These are phyloP conservation scores for Chlorokybus atmophyticus DNA, from an alignment of 139 green algal genomes.

Conservation along the genomic window DNA sequence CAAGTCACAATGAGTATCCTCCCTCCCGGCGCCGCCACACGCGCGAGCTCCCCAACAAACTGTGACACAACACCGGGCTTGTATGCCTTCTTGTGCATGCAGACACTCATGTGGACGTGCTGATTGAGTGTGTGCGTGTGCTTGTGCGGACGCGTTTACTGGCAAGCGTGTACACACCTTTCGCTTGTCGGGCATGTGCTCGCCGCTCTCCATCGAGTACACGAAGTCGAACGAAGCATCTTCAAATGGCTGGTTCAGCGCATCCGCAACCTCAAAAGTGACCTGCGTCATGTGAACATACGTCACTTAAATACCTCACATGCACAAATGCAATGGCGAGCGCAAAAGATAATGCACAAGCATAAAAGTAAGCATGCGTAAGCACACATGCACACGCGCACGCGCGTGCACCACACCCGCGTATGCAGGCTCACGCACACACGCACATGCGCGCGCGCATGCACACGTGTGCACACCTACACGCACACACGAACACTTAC, in stretches of 20 bases:
- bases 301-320: background rate
- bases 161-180: conserved; percentile 20
- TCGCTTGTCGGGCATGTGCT: conserved; percentile 98
- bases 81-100: too few relatives aligned
- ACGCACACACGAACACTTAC: conserved; percentile 29
- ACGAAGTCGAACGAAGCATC: conserved; percentile 89
- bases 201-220: conserved; percentile 90
- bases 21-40: conserved; percentile 72
- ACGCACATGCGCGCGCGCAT: too few relatives aligned
- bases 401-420: too few relatives aligned
- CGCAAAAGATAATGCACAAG: too few relatives aligned
- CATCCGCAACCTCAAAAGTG: conserved; percentile 76
- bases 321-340: too few relatives aligned
- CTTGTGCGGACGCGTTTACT: background rate
- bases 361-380: too few relatives aligned
- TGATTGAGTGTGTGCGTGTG: too few relatives aligned
- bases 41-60: conserved; percentile 84
- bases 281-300: conserved; percentile 12
- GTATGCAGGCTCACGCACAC: too few relatives aligned
- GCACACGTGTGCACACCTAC: too few relatives aligned
- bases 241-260: conserved; percentile 71
- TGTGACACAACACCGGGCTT: too few relatives aligned
- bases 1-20: conserved; percentile 59
- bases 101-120: too few relatives aligned
- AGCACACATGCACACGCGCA: too few relatives aligned